Conservation (phyloP, 2,329 filamentous ascomycete genomes). For the Aspergillus chevalieri region DNA sequence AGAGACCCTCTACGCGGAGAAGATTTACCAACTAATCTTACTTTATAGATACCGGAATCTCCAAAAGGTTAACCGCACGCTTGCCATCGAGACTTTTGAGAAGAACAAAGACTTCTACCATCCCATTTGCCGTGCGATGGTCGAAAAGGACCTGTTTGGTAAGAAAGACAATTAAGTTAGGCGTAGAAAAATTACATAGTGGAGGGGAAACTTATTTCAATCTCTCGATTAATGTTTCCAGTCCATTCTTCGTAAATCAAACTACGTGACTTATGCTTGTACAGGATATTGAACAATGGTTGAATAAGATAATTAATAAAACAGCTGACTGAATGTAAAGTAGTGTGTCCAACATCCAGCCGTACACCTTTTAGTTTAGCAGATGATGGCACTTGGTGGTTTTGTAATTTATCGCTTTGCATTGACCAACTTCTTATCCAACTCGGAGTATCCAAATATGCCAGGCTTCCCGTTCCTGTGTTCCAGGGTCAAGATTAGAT, state of each 20-base stretch:
- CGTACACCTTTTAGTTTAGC: neutral
- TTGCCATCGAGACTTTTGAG: constrained; percentile 77
- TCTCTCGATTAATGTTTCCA: neutral
- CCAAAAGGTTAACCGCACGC: constrained; percentile 63
- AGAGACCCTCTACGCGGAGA: neutral
- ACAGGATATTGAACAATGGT: neutral
- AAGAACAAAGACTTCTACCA: constrained; percentile 91
- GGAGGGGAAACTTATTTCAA: neutral
- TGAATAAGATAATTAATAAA: neutral
- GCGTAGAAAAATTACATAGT: neutral
- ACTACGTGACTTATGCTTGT: neutral
- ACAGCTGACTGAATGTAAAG: neutral
- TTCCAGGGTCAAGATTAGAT: constrained; percentile 47
- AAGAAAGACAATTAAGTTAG: constrained; percentile 22
- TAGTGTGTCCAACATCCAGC: neutral
- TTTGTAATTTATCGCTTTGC: constrained; percentile 14
- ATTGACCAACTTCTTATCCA: constrained; percentile 37
- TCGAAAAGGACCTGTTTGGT: constrained; percentile 72
- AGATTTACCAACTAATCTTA: constrained; percentile 10
- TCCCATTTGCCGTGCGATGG: constrained; percentile 80
- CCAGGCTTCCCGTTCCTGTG: constrained; percentile 30
- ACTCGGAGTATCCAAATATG: constrained; percentile 29
- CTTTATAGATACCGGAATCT: constrained; percentile 55
- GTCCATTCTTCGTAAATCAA: neutral
- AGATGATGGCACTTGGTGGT: neutral